Evolutionary conservation across 495 filamentous ascomycete genomes (phyloP), one percentile per base, ranked within the genome.

Genomic region (Penicillium steckii): DNA sequence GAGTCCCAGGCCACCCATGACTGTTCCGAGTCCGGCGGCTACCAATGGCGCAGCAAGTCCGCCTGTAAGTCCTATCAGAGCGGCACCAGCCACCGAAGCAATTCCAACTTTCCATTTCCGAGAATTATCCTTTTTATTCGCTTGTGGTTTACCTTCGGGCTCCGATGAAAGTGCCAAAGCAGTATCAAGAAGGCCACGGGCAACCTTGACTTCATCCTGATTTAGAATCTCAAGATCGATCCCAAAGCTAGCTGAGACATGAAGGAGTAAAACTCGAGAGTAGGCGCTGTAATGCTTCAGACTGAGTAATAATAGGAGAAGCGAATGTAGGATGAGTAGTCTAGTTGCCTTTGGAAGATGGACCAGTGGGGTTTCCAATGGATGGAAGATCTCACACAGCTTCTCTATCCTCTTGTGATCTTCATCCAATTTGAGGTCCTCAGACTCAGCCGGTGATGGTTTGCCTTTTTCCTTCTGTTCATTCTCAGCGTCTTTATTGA

Each of bases 81-180:
- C 90, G 32, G 85, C 89, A 19, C 84, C 84, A 21, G 83, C 85
- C 0, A 91, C 88, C n/a, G 85, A 86, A 3, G 90, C 91, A 10
- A 95, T 72, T 13, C 87, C 88, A 21, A 90, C 81, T 63, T 91
- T 96, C 87, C 86, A 94, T 65, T 85, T 87, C 44, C 87, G 78
- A 1, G 78, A 64, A 17, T 72, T 61, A 53, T 85, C 82, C 45
- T 80, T 80, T 50, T 91, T 85, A 48, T 92, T 87, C 7, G 70
- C 77, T 56, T 85, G 84, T 56, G 85, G 83, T 55, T 86, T 77
- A 2, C 76, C 76, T 46, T 91, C 81, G 30, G 87, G 80, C 22
- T 87, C 85, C 4, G 79, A 78, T 3, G 83, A 78, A 59, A 95
- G 83, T 23, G 85, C 80, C 50, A 88, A 79, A 32, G 88, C 85